phyloP scores from a whole-genome alignment of 1,284 basidiomycete genomes.

The Chiua sp. region DNA sequence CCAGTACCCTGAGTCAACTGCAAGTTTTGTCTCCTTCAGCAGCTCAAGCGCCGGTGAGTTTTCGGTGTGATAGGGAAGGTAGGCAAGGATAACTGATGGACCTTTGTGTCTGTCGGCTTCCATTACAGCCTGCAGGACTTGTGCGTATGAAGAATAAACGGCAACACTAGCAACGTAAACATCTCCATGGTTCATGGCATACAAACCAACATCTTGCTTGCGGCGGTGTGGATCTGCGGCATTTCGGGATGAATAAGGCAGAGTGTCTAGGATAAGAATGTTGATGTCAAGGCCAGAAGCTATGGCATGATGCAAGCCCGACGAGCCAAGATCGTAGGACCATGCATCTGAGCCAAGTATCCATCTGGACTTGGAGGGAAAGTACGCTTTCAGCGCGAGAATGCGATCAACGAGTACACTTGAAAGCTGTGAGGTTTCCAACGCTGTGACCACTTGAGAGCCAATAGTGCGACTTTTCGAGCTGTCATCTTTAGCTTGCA shows the following conservation, averaged over 20 bases:
- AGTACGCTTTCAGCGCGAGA: constrained; percentile 63
- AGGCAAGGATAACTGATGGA: constrained; percentile 93
- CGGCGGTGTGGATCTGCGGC: constrained; percentile 72
- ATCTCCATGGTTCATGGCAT: constrained; percentile 98
- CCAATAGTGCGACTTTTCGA: constrained; percentile 66
- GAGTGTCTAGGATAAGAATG: constrained; percentile 94
- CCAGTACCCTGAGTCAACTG: constrained; percentile 98
- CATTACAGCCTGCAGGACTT: constrained; percentile 90
- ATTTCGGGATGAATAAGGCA: constrained; percentile 84
- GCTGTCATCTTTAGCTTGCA: constrained; percentile 67
- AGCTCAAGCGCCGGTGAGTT: constrained; percentile 85
- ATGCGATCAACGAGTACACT: constrained; percentile 58
- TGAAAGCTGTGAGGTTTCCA: constrained; percentile 52
- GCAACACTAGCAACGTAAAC: constrained; percentile 97
- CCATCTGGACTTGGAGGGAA: constrained; percentile 82
- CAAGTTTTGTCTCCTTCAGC: constrained; percentile 96
- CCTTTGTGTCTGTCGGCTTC: constrained; percentile 94
- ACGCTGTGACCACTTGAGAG: constrained; percentile 58
- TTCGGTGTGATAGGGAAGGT: constrained; percentile 88
- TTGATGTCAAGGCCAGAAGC: constrained; percentile 93
- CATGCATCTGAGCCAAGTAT: constrained; percentile 98
- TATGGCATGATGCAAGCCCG: constrained; percentile 94
- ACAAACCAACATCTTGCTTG: constrained; percentile 96
- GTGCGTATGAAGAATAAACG: constrained; percentile 94
- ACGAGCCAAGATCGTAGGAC: constrained; percentile 97